Percentiles rank a stretch among this genome's conserved stretches.
Conservation (phyloP, 768 basidiomycete species). For the Pulveroboletus sp. region DNA sequence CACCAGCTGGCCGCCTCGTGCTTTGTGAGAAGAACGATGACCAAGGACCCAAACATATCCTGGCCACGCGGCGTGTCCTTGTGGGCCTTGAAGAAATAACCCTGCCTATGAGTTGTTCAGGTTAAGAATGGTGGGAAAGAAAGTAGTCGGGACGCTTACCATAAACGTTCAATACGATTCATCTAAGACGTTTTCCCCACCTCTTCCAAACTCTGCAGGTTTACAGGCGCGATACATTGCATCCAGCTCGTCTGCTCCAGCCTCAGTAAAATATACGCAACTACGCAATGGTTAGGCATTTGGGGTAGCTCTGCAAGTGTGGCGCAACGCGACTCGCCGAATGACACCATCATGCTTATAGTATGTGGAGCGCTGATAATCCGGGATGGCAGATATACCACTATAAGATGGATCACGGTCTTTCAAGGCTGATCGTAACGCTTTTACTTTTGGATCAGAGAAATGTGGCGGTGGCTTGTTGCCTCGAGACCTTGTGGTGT, state of each 20-base stretch:
- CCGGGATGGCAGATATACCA: not conserved
- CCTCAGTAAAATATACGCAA: not conserved
- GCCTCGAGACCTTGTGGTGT: too few relatives aligned
- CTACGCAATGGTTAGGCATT: not conserved
- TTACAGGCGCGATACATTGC: conserved; percentile 34
- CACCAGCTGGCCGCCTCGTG: conserved; percentile 13
- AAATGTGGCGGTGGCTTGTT: not conserved
- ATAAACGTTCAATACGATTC: conserved; percentile 48
- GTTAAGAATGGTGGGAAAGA: not conserved
- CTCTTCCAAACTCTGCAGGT: conserved; percentile 39
- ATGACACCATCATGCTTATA: not conserved
- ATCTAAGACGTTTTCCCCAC: conserved; percentile 38
- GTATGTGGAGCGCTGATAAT: not conserved
- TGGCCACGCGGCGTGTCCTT: conserved; percentile 38
- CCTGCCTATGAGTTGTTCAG: not conserved
- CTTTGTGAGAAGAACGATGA: conserved; percentile 44
- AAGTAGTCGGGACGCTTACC: conserved; percentile 32
- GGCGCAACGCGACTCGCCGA: not conserved
- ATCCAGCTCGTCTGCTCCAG: not conserved
- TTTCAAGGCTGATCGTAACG: not conserved
- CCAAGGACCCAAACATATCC: conserved; percentile 51
- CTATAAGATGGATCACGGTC: not conserved
- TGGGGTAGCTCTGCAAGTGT: too few relatives aligned
- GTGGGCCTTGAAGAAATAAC: conserved; percentile 11
- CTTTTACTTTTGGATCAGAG: not conserved